These are phyloP conservation scores for Parietichytrium sp. DNA, from an alignment of 108 stramenopile genomes.

Conservation along the genomic window DNA sequence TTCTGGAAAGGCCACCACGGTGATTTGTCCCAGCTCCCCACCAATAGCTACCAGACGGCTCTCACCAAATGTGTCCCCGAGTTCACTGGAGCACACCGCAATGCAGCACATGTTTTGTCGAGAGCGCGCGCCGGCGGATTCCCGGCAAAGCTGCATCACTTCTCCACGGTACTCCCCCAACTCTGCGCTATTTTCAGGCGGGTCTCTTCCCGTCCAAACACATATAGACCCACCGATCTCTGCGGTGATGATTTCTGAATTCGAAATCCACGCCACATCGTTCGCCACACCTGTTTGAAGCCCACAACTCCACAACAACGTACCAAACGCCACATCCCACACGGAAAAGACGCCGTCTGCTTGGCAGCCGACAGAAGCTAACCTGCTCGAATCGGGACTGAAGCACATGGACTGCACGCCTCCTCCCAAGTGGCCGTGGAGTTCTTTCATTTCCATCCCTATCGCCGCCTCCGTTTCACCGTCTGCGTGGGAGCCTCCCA, in stretches of 20 bases:
- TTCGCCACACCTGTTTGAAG: neutral
- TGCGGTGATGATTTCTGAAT: neutral
- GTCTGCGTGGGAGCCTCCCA: neutral
- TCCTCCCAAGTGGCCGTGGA: neutral
- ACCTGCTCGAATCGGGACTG: neutral
- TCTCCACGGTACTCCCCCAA: neutral
- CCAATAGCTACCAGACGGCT: neutral
- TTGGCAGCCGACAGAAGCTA: neutral
- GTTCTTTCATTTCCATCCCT: no score
- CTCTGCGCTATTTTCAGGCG: neutral
- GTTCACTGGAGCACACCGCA: neutral
- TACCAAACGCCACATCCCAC: neutral
- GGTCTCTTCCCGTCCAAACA: neutral
- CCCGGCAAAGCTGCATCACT: neutral
- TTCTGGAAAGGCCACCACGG: constrained; percentile 2
- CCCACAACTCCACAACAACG: neutral
- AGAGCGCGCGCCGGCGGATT: no score
- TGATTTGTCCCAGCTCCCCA: neutral
- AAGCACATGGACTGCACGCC: neutral
- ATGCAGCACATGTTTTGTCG: neutral
- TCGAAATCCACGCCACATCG: neutral
- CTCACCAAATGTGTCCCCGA: neutral
- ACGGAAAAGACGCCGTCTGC: neutral
- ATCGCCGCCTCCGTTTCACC: neutral
- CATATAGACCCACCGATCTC: neutral